Conservation (phyloP, 2,329 filamentous ascomycete genomes). For the Diplodia mutila region DNA sequence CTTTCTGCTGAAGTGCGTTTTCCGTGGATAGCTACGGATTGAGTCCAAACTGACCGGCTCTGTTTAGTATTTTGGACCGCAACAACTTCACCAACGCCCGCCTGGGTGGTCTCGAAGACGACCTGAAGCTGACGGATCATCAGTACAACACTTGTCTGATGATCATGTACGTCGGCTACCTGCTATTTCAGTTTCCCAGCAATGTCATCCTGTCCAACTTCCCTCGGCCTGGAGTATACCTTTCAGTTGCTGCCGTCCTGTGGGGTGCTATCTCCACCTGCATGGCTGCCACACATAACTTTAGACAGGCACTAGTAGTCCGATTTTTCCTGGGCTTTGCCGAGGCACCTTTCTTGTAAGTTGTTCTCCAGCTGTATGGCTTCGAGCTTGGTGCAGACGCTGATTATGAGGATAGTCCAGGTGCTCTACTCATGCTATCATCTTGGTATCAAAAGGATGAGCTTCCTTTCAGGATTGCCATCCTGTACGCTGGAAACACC, state of each 20-base stretch:
- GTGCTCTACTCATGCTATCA: slow-evolving; percentile 54
- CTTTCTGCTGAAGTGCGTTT: slow-evolving; percentile 36
- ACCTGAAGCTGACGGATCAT: slow-evolving; percentile 36
- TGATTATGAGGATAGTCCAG: slow-evolving; percentile 33
- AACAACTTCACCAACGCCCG: slow-evolving; percentile 42
- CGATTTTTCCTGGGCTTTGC: slow-evolving; percentile 26
- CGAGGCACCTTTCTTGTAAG: slow-evolving; percentile 23
- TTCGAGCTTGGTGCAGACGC: slow-evolving; percentile 19
- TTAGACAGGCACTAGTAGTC: not conserved
- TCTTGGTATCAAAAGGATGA: slow-evolving; percentile 60
- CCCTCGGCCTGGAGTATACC: slow-evolving; percentile 24
- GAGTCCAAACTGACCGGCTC: not conserved
- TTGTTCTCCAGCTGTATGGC: not conserved
- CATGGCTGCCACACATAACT: slow-evolving; percentile 9
- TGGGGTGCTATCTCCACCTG: slow-evolving; percentile 24
- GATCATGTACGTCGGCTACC: slow-evolving; percentile 32
- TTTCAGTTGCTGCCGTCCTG: slow-evolving; percentile 15
- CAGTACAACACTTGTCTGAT: slow-evolving; percentile 35
- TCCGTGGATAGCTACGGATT: not conserved
- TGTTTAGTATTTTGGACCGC: slow-evolving; percentile 14
- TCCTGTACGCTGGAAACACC: slow-evolving; percentile 57
- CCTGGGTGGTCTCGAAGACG: slow-evolving; percentile 39
- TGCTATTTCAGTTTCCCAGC: slow-evolving; percentile 33
- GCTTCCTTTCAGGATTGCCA: slow-evolving; percentile 54
- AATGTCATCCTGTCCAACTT: slow-evolving; percentile 28